Evolutionary conservation across 768 basidiomycete genomes (phyloP), one percentile per base, ranked within the genome.

Genomic region (Suillus sp.): DNA sequence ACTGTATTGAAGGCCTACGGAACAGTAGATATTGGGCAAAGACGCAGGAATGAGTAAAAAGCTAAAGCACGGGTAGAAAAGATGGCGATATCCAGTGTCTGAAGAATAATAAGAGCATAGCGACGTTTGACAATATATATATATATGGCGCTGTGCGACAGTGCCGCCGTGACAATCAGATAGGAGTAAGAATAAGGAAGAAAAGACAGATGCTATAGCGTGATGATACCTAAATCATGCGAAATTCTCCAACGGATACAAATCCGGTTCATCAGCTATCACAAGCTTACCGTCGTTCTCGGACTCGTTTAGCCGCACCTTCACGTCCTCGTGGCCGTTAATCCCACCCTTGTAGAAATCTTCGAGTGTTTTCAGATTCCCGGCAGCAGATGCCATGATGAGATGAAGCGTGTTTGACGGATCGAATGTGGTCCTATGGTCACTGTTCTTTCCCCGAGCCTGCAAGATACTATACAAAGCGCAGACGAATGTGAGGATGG

Each of bases 331-430:
- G 40, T 62, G 57, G 53, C 25, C 1, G 34, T 13, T 4, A 14
- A 62, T 32, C 2, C 61, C 61, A 0, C 20, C 4, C 2, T 20
- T 2, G 10, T 2, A 13, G n/a, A 62, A 62, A 43, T 18, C 40
- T 22, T 25, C 3, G 3, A 32, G 30, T 13, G 1, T 9, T n/a
- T n/a, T n/a, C 11, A 62, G 13, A 34, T 2, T 16, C 16, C 54
- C 54, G 3, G 35, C 47, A 30, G 62, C n/a, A 4, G 32, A 45
- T 37, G 62, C 62, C 62, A 59, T 63, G 32, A 63, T 59, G 25
- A 63, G 47, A n/a, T 63, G 57, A 30, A 63, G 56, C 4, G 57
- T 30, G 20, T 59, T 38, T 10, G 62, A 53, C 20, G 50, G 25
- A 27, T 63, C 57, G n/a, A 63, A 63, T 20, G 8, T 42, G 6